Percentiles rank a stretch among this genome's conserved stretches.
phyloP scores from a whole-genome alignment of 148 eudicot species.

The Rhododendron henanense region DNA sequence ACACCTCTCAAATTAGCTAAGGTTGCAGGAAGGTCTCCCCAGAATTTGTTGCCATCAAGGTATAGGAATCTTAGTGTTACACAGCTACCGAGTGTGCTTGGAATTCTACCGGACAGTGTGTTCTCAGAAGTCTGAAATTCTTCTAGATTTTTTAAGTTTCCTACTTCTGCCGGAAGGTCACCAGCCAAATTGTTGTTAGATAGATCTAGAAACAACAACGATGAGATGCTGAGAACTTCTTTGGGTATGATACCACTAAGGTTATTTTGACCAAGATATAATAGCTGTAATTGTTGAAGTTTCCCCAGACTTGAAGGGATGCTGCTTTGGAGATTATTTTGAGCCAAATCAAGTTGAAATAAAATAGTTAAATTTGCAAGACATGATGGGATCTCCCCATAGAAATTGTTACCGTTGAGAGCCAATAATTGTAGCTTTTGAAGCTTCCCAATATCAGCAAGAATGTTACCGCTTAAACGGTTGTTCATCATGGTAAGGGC shows the following conservation, averaged over 20 bases:
- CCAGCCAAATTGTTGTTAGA: neutral
- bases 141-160: too few species aligned
- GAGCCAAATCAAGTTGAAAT: neutral
- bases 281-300: neutral
- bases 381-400: conserved; percentile 1
- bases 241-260: neutral
- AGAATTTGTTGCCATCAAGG: too few species aligned
- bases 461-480: neutral
- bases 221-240: neutral
- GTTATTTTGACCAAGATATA: neutral
- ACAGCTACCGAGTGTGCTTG: too few species aligned
- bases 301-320: neutral
- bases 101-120: too few species aligned
- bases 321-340: neutral
- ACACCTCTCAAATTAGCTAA: too few species aligned
- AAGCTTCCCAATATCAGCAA: neutral
- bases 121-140: too few species aligned
- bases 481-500: rapidly evolving
- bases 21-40: too few species aligned
- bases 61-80: too few species aligned
- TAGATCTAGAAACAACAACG: neutral
- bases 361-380: neutral
- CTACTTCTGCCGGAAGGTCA: too few species aligned
- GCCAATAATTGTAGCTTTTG: neutral
- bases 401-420: neutral